These are phyloP conservation scores for Fusarium irregulare DNA, from an alignment of 2,329 filamentous ascomycete genomes.

Conservation along the genomic window DNA sequence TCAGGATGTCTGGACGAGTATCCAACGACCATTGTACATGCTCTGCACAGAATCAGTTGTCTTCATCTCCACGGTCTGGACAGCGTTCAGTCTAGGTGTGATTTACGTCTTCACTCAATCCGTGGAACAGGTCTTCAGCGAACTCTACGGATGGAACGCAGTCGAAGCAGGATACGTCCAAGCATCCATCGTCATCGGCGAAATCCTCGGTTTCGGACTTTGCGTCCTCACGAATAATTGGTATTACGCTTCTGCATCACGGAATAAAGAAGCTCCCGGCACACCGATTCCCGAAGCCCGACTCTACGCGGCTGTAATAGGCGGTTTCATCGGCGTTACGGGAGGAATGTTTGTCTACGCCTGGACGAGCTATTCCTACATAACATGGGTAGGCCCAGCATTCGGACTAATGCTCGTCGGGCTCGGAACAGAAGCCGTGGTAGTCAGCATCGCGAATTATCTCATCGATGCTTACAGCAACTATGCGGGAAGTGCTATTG, in stretches of 20 bases:
- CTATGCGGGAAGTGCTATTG: constrained; percentile 30
- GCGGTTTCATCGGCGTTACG: constrained; percentile 21
- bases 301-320: constrained; percentile 21
- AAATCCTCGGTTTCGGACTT: constrained; percentile 18
- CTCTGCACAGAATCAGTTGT: constrained; percentile 26
- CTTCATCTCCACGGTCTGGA: constrained; percentile 17
- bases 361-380: constrained; percentile 23
- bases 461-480: constrained; percentile 33
- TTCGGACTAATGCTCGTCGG: constrained; percentile 28
- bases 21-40: constrained; percentile 25
- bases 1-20: constrained; percentile 6
- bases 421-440: constrained; percentile 20
- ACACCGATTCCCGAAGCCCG: constrained; percentile 34
- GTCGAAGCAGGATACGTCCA: constrained; percentile 25
- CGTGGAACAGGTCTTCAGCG: constrained; percentile 22
- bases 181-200: constrained; percentile 22
- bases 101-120: constrained; percentile 31
- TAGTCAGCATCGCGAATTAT: constrained; percentile 31
- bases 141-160: constrained; percentile 22
- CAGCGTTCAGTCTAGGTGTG: constrained; percentile 13
- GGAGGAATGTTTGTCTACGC: constrained; percentile 34
- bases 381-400: constrained; percentile 22
- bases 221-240: constrained; percentile 22
- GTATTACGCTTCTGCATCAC: constrained; percentile 32
- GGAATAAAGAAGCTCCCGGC: constrained; percentile 19